These are phyloP conservation scores for Heliamphora exappendiculata DNA, from an alignment of 148 eudicot species.

Conservation along the genomic window DNA sequence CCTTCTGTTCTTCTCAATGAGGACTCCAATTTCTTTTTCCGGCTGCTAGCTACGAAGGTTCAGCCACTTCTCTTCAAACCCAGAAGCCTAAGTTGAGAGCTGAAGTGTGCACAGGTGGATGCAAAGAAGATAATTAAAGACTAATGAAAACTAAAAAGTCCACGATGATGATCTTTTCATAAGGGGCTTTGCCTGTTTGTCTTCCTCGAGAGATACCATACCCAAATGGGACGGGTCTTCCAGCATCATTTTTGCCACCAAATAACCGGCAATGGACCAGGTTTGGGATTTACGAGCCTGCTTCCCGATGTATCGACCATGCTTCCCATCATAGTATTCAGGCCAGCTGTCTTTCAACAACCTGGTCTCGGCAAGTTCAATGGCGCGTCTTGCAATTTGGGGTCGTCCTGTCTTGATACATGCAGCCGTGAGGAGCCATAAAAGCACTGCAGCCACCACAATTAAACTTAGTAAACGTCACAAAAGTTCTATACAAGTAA, in stretches of 20 bases:
- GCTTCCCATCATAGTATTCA: slow-evolving; percentile 75
- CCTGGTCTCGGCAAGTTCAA: slow-evolving; percentile 61
- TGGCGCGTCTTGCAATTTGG: slow-evolving; percentile 61
- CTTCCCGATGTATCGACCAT: slow-evolving; percentile 62
- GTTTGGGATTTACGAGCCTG: slow-evolving; percentile 77
- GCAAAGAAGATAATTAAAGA: slow-evolving; percentile 9
- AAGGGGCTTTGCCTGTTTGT: slow-evolving; percentile 54
- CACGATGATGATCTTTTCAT: slow-evolving; percentile 63
- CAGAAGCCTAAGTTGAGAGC: neutral
- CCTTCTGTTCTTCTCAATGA: neutral
- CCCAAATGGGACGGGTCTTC: slow-evolving; percentile 80
- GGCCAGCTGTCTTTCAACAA: slow-evolving; percentile 70
- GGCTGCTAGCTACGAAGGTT: neutral
- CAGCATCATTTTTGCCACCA: slow-evolving; percentile 79
- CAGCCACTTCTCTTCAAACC: neutral
- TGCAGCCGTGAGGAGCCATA: slow-evolving; percentile 81
- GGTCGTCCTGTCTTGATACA: slow-evolving; percentile 71
- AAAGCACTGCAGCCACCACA: slow-evolving; percentile 46
- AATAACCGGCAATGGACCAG: slow-evolving; percentile 77
- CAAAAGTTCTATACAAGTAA: neutral
- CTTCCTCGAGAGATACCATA: slow-evolving; percentile 68
- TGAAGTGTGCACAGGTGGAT: neutral
- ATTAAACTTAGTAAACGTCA: neutral
- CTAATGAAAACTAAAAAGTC: slow-evolving; percentile 23
- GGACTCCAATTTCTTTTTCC: neutral